Evolutionary conservation across 2,329 filamentous ascomycete genomes (phyloP).

Genomic region (Clarireedia homoeocarpa): DNA sequence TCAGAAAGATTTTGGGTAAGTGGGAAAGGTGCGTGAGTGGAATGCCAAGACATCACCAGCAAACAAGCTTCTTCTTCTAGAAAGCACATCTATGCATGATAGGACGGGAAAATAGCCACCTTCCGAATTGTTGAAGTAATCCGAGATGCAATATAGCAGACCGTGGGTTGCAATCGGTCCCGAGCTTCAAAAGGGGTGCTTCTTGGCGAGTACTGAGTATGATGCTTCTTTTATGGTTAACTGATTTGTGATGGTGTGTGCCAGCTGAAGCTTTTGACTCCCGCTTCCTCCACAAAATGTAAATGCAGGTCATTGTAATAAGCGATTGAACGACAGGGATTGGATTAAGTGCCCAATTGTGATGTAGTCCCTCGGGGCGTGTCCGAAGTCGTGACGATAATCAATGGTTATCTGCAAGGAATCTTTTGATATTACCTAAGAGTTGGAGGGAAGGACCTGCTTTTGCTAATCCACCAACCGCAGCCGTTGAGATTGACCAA

Average conservation of each 20-base stretch:
- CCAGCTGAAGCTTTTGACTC: not conserved
- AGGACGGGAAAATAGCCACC: not conserved
- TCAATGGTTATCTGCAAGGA: not conserved
- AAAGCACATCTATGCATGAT: not conserved
- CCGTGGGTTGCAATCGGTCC: too few species aligned
- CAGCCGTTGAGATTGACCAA: not conserved
- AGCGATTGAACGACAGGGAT: not conserved
- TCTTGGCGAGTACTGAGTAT: too few species aligned
- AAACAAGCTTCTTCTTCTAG: constrained; percentile 2
- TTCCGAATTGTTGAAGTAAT: not conserved
- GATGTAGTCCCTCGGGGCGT: not conserved
- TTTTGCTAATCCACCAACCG: too few species aligned
- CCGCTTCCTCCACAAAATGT: not conserved
- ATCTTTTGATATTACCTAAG: too few species aligned
- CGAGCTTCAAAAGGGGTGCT: too few species aligned
- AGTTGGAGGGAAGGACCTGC: too few species aligned
- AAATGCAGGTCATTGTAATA: constrained; percentile 1
- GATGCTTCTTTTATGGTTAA: too few species aligned
- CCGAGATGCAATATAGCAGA: not conserved
- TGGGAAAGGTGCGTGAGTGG: constrained; percentile 2
- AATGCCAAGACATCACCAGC: constrained; percentile 4
- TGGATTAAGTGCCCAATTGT: not conserved
- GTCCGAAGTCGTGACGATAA: not conserved
- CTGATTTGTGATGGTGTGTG: too few species aligned
- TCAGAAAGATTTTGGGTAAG: not conserved